Evolutionary conservation across 2,329 filamentous ascomycete species (phyloP).

Genomic region (Cryphonectria parasitica): DNA sequence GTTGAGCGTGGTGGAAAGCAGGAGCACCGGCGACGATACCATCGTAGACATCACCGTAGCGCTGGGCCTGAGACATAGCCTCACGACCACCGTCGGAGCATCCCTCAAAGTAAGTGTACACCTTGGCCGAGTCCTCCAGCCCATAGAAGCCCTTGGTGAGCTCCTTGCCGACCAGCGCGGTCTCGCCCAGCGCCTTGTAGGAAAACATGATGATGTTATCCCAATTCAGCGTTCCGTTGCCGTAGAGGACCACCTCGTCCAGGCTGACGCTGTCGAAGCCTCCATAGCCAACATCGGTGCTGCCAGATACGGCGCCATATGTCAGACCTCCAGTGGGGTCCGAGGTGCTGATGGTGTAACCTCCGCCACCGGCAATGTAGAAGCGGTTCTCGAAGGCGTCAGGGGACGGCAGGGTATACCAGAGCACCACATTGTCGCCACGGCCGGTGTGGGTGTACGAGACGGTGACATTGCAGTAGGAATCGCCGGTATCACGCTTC

Average conservation of each 20-base stretch:
- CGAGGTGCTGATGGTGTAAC: slow-evolving; percentile 42
- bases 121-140: slow-evolving; percentile 31
- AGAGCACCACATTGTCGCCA: slow-evolving; percentile 39
- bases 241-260: slow-evolving; percentile 45
- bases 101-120: slow-evolving; percentile 57
- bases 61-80: slow-evolving; percentile 51
- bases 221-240: slow-evolving; percentile 57
- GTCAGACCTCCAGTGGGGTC: slow-evolving; percentile 43
- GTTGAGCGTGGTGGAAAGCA: slow-evolving; percentile 48
- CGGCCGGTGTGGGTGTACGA: slow-evolving; percentile 41
- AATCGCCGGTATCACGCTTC: slow-evolving; percentile 33
- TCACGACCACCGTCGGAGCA: slow-evolving; percentile 54
- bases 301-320: slow-evolving; percentile 47
- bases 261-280: slow-evolving; percentile 43
- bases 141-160: slow-evolving; percentile 47
- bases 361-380: slow-evolving; percentile 49
- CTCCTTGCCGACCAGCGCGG: slow-evolving; percentile 51
- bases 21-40: slow-evolving; percentile 51
- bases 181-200: slow-evolving; percentile 56
- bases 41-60: slow-evolving; percentile 46
- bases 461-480: slow-evolving; percentile 44
- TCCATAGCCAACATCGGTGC: slow-evolving; percentile 49
- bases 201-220: slow-evolving; percentile 53
- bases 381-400: slow-evolving; percentile 49
- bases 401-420: slow-evolving; percentile 41